A percentile compares a stretch with the other conserved stretches of the same genome.
Conservation (phyloP, 495 filamentous ascomycete genomes). For the Hypoxylon intermedium region DNA sequence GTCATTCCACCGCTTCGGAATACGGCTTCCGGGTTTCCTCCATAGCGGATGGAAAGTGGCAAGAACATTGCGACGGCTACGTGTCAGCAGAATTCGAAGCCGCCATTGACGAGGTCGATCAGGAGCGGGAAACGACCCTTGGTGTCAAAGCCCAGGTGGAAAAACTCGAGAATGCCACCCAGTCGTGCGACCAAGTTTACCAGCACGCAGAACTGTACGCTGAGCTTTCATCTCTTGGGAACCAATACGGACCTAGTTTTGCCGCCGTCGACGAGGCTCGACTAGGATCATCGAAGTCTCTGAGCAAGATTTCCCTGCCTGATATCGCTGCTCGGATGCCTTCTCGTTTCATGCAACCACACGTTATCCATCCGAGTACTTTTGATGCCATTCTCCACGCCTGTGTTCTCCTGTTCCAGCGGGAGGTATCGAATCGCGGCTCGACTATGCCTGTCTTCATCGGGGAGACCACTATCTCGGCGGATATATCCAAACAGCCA, state of each 20-base stretch:
- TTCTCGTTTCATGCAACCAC: slow-evolving; percentile 39
- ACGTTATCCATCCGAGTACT: slow-evolving; percentile 49
- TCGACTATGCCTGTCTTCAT: not conserved
- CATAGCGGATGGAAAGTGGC: too few species aligned
- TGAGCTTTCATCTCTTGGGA: not conserved
- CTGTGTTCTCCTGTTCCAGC: not conserved
- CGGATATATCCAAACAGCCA: not conserved
- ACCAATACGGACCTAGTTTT: not conserved
- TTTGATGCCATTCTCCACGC: slow-evolving; percentile 34
- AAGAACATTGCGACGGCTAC: too few species aligned
- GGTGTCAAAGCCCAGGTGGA: too few species aligned
- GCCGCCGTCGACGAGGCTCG: not conserved
- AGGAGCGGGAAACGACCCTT: too few species aligned
- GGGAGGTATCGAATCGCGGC: not conserved
- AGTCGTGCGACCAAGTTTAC: not conserved
- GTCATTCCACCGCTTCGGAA: too few species aligned
- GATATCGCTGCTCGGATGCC: slow-evolving; percentile 43
- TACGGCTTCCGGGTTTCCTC: too few species aligned
- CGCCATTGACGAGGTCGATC: too few species aligned
- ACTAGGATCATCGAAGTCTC: too few species aligned
- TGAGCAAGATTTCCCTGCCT: slow-evolving; percentile 6
- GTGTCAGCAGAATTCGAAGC: too few species aligned
- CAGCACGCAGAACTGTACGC: not conserved
- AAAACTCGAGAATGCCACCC: too few species aligned
- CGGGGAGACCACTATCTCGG: not conserved